Conservation (phyloP, 2,329 filamentous ascomycete species). For the Pseudogymnoascus sp. region DNA sequence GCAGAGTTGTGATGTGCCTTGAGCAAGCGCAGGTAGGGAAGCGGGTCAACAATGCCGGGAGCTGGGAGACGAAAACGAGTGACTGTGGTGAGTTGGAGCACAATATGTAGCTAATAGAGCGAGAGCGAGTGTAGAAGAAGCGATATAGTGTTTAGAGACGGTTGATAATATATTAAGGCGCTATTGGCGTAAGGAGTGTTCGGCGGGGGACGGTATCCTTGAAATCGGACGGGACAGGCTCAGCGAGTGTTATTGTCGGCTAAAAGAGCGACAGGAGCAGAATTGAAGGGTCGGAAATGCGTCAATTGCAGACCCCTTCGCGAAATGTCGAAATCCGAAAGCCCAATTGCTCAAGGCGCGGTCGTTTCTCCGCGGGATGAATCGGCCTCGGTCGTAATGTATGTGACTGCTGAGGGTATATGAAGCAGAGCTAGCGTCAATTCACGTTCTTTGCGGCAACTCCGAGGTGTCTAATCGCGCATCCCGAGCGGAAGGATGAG, state of each 20-base stretch:
- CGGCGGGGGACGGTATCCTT: neutral
- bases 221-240: neutral
- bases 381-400: neutral
- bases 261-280: conserved; percentile 1
- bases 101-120: neutral
- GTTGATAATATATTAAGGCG: neutral
- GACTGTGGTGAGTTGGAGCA: neutral
- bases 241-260: conserved; percentile 2
- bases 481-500: neutral
- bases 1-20: neutral
- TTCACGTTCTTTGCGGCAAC: neutral
- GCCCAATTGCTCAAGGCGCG: neutral
- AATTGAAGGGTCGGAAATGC: neutral
- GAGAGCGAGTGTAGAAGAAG: neutral
- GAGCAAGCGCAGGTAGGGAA: neutral
- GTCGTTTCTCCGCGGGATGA: neutral
- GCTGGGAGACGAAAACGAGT: neutral
- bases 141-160: neutral
- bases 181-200: neutral
- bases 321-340: neutral
- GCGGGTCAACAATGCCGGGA: neutral
- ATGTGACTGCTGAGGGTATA: neutral
- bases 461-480: neutral
- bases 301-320: conserved; percentile 1
- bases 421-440: neutral